Evolutionary conservation across 257 asterid species (phyloP).

Genomic region (Gentiana straminea): DNA sequence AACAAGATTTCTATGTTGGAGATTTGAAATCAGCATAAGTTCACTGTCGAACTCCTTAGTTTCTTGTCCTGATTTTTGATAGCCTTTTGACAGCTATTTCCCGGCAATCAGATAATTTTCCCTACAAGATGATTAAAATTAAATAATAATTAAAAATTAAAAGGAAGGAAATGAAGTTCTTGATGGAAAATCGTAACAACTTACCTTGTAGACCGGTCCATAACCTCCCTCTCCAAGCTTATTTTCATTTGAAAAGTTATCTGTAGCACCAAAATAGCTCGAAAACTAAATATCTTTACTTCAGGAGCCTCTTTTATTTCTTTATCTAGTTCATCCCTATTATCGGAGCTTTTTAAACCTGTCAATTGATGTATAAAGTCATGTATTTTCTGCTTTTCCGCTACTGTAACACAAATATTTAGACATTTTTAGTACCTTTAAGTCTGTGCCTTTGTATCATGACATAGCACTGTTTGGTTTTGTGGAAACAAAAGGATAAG

Average conservation of each 20-base stretch:
- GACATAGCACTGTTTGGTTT: neutral
- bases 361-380: conserved; percentile 14
- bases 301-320: conserved; percentile 31
- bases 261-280: conserved; percentile 36
- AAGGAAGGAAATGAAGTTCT: neutral
- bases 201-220: conserved; percentile 52
- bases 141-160: no score
- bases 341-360: conserved; percentile 11
- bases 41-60: conserved; percentile 50
- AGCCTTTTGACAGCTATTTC: conserved; percentile 56
- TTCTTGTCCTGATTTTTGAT: conserved; percentile 50
- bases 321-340: conserved; percentile 10
- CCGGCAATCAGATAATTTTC: conserved; percentile 35
- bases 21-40: conserved; percentile 44
- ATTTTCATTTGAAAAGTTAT: conserved; percentile 27
- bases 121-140: conserved; percentile 21
- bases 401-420: neutral
- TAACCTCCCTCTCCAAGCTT: conserved; percentile 66
- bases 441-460: conserved; percentile 10
- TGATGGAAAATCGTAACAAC: neutral
- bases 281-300: conserved; percentile 33
- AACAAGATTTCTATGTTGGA: conserved; percentile 61
- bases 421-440: conserved; percentile 3
- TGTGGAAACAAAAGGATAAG: no score
- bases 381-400: conserved; percentile 22